Base-by-base conservation (phyloP, 164 flowering plant genomes). In the Kalanchoe fedtschenkoi region DNA sequence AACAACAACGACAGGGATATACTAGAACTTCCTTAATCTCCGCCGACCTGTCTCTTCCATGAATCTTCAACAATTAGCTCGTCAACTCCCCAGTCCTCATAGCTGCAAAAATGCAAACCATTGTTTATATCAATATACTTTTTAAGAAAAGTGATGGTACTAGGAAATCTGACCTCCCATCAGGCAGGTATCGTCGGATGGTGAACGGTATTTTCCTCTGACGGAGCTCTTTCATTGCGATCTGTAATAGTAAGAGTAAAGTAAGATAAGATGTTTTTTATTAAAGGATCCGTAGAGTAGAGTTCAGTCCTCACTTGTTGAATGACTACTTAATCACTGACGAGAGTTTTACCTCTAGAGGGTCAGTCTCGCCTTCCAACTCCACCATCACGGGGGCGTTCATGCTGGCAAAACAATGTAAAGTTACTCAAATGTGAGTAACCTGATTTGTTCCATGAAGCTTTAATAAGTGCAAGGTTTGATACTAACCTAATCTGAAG, bases 31-130 rank as follows among this genome's bases (percentile, higher is more conserved):
- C n/a, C n/a, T 78, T 70, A 81, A 70, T 81, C 88, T n/a, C 96
- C 96, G 15, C 97, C 96, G 4, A 91, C 97, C 67, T 88, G 97
- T 68, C 93, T 83, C 80, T 86, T 91, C 97, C 97, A 91, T 0
- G 96, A 83, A 67, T 91, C 97, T 68, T 91, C 97, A 47, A 86
- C 96, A 32, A 88, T 91, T 74, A 91, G 65, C 65, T 91, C 97
- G 78, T 91, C 93, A 6, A 91, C 96, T 29, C 96, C 96, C 93
- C 97, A 91, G 56, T 88, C 96, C 68, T 88, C 97, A 22, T 77
- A 88, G 68, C 96, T 90, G 77, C 29, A 60, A 46, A 38, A 56
- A 34, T 15, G 6, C 13, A 56, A 56, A 26, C 44, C 47, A 55
- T 1, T 2, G 5, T 16, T 32, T 0, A 30, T 3, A 47, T 37